Base-by-base conservation (phyloP, 2,329 filamentous ascomycete species). In the Fusarium subglutinans region DNA sequence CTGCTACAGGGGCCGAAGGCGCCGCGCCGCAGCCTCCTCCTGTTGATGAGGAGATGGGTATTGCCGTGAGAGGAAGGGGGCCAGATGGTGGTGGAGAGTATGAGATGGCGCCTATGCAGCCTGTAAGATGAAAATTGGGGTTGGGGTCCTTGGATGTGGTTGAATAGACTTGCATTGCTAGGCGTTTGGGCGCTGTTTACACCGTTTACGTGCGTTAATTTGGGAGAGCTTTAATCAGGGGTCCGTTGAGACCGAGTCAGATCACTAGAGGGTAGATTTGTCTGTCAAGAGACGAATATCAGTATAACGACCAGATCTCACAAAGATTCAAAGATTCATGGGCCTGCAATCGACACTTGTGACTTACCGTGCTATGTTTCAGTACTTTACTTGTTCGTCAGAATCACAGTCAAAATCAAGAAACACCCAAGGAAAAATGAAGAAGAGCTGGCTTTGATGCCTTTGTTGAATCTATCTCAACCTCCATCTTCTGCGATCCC, bases 21-120 rank as follows among this genome's bases (percentile, higher is more conserved):
- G 35, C 64, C 2, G 66, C 76, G 43, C 71, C 77, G 26, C 78
- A 74, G 1, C 70, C 67, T n/a, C 76, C 55, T 2, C 76, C 76
- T 18, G 82, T 76, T 8, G 84, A 86, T 41, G 87, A 87, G 64
- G 87, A 88, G 65, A 83, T 85, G 76, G 88, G 86, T 10, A 87
- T 87, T 70, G 81, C 87, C 37, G 86, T 86, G 1, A 83, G 88
- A 44, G 89, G 87, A 0, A 83, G 89, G 63, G 87, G 87, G 2
- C 83, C 86, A 58, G 88, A 90, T 71, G 87, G 87, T 1, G 86
- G 83, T 2, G 89, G 87, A 18, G 89, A 90, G 70, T 93, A 93
- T 81, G 91, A 93, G 81, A 92, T 93, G 90, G 87, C 88, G 15
- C 83, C 85, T 44, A 77, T 77, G 66, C 53, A 70, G 43, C 61